Percentiles rank a stretch among this genome's conserved stretches.
phyloP scores from a whole-genome alignment of 768 basidiomycete species.

The Boletus rubropictus region DNA sequence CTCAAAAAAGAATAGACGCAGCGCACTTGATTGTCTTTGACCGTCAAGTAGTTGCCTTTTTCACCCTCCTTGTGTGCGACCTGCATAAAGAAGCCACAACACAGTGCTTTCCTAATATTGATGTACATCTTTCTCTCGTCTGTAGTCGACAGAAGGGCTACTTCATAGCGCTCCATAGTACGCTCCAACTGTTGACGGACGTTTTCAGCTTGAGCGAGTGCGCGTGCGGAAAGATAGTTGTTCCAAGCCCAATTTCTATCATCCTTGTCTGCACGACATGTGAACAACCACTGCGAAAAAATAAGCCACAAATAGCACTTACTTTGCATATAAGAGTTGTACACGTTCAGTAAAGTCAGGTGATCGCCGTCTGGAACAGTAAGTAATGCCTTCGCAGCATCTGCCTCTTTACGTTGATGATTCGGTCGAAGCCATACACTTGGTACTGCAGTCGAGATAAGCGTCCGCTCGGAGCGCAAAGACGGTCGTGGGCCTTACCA shows the following conservation, averaged over 20 bases:
- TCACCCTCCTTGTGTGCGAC: conserved; percentile 93
- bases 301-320: conserved; percentile 21
- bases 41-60: conserved; percentile 80
- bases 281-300: not conserved
- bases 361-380: conserved; percentile 97
- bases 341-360: conserved; percentile 89
- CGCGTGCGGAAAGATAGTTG: conserved; percentile 79
- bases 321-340: conserved; percentile 88
- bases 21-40: conserved; percentile 89
- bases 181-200: conserved; percentile 85
- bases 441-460: conserved; percentile 44
- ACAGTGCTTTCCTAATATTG: conserved; percentile 77
- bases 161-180: conserved; percentile 85
- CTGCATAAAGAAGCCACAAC: conserved; percentile 98
- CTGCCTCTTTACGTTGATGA: conserved; percentile 84
- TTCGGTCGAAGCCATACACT: conserved; percentile 93
- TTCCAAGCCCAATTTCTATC: conserved; percentile 90
- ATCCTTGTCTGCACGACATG: conserved; percentile 46
- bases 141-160: conserved; percentile 62
- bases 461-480: not conserved
- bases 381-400: conserved; percentile 82
- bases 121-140: conserved; percentile 68
- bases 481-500: conserved; percentile 40
- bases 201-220: conserved; percentile 88
- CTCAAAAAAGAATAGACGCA: not conserved